Conservation (phyloP, 169 alveolate species). For the Cryptosporidium canis region DNA sequence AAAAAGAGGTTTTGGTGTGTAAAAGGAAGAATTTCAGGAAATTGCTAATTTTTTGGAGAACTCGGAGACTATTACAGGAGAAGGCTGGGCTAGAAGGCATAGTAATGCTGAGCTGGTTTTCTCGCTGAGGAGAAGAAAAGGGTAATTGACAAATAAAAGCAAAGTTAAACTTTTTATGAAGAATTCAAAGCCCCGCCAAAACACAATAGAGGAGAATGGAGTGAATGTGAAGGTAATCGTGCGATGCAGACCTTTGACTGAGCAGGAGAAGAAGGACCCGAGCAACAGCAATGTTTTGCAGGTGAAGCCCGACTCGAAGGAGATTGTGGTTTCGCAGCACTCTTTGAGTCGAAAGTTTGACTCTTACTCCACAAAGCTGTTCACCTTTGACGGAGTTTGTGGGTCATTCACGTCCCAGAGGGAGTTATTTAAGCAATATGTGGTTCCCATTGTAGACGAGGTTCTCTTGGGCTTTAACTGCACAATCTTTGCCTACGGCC, state of each 20-base stretch:
- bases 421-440: conserved; percentile 79
- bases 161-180: conserved; percentile 36
- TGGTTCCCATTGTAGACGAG: conserved; percentile 86
- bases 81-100: neutral
- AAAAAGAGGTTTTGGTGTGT: neutral
- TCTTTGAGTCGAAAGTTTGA: conserved; percentile 53
- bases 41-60: neutral
- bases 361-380: conserved; percentile 74
- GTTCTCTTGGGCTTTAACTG: conserved; percentile 90
- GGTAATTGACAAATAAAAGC: neutral
- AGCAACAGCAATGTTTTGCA: conserved; percentile 74
- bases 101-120: neutral
- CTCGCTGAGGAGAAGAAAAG: neutral
- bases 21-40: neutral
- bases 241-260: conserved; percentile 86
- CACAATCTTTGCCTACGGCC: conserved; percentile 88
- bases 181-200: conserved; percentile 19
- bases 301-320: conserved; percentile 74
- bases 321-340: conserved; percentile 71
- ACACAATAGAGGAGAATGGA: conserved; percentile 69
- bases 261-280: conserved; percentile 83
- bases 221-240: conserved; percentile 83
- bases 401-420: conserved; percentile 75
- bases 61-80: neutral
- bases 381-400: conserved; percentile 82